Evolutionary conservation across 2,329 filamentous ascomycete genomes (phyloP).

Genomic region (Neocucurbitaria cava): DNA sequence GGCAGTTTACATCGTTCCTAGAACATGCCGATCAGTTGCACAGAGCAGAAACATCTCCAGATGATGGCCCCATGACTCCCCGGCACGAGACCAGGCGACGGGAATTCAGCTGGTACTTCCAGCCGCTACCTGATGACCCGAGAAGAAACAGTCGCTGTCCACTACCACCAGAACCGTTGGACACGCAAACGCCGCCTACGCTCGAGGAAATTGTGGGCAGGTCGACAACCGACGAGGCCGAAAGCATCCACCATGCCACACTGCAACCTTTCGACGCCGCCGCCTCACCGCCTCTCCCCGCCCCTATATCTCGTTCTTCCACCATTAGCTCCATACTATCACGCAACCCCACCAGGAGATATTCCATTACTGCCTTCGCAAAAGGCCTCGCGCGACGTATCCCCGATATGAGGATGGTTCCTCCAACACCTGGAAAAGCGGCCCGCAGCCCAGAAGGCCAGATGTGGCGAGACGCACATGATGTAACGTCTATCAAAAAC

Average conservation of each 20-base stretch:
- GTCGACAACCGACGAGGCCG: conserved; percentile 13
- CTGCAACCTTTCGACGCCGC: conserved; percentile 18
- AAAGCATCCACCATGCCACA: conserved; percentile 15
- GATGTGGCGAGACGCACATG: conserved; percentile 2
- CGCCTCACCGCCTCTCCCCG: conserved; percentile 14
- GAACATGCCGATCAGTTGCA: conserved; percentile 33
- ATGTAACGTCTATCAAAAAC: neutral
- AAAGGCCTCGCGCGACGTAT: conserved; percentile 28
- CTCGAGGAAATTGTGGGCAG: conserved; percentile 29
- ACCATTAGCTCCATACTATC: conserved; percentile 5
- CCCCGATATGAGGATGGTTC: conserved; percentile 31
- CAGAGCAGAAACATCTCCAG: neutral
- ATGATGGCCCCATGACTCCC: conserved; percentile 16
- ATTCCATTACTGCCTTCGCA: conserved; percentile 35
- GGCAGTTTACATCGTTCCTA: conserved; percentile 33
- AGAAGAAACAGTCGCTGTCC: conserved; percentile 14
- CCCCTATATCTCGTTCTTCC: neutral
- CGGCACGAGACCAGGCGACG: conserved; percentile 30
- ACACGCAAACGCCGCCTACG: conserved; percentile 21
- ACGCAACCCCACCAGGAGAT: conserved; percentile 22
- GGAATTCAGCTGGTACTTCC: conserved; percentile 33
- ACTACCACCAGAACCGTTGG: conserved; percentile 15
- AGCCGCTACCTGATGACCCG: conserved; percentile 8
- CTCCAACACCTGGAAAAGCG: conserved; percentile 4
- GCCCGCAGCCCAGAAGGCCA: conserved; percentile 1